Percentiles rank a stretch among this genome's conserved stretches.
These are phyloP conservation scores for Paraurostyla sp. DNA, from an alignment of 73 alveolate genomes.

Conservation along the genomic window DNA sequence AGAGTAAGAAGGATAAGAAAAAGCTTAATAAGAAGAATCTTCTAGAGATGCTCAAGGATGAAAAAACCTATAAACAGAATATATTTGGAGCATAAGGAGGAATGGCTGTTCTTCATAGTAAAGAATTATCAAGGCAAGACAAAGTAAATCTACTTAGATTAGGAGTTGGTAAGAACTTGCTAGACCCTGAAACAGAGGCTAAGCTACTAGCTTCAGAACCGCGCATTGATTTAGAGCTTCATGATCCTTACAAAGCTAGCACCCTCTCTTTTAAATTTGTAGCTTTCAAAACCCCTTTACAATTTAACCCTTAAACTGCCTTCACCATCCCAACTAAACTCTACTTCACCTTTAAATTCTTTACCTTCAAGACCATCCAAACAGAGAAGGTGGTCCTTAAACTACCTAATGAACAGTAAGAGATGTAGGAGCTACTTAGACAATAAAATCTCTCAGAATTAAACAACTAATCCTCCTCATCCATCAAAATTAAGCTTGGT, in stretches of 20 bases:
- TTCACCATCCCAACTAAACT: constrained; percentile 43
- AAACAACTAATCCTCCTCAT: too few species aligned
- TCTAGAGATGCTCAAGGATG: background rate
- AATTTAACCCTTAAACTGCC: background rate
- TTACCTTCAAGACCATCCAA: constrained; percentile 44
- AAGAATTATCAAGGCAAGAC: constrained; percentile 65
- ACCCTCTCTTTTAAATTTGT: constrained; percentile 59
- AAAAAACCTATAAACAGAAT: constrained; percentile 32
- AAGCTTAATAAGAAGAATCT: constrained; percentile 33
- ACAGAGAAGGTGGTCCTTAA: constrained; percentile 49
- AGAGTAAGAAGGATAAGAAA: background rate
- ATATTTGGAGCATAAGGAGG: constrained; percentile 58
- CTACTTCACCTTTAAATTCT: constrained; percentile 69
- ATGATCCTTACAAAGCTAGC: constrained; percentile 63
- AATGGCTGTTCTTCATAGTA: constrained; percentile 3
- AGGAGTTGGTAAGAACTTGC: constrained; percentile 51
- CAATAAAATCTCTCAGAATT: constrained; percentile 9
- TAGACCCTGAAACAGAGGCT: constrained; percentile 68
- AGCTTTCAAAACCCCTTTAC: constrained; percentile 65
- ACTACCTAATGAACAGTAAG: constrained; percentile 17
- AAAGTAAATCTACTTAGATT: constrained; percentile 44
- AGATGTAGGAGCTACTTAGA: background rate
- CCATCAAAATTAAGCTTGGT: constrained; percentile 5
- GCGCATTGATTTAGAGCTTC: constrained; percentile 58
- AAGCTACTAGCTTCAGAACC: constrained; percentile 61